phyloP scores from a whole-genome alignment of 805 yeast species.

The Komagataella mondaviorum region DNA sequence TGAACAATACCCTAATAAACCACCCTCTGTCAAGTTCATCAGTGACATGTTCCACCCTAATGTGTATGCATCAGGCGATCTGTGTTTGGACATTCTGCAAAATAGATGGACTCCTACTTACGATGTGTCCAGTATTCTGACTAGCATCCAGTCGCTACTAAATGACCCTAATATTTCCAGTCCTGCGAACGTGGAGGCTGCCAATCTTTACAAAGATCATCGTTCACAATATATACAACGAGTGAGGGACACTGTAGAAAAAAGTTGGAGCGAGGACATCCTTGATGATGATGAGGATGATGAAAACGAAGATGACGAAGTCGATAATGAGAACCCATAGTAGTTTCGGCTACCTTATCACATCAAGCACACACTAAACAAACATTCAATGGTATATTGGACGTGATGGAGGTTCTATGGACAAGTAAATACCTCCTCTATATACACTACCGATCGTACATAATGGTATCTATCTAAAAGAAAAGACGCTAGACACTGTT shows the following conservation, averaged over 20 bases:
- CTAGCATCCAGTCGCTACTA: constrained; percentile 81
- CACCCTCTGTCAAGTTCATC: constrained; percentile 83
- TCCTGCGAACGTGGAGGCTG: constrained; percentile 97
- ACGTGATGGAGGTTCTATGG: constrained; percentile 8
- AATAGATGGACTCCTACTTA: constrained; percentile 98
- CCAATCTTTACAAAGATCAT: constrained; percentile 89
- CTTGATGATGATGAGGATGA: constrained; percentile 40
- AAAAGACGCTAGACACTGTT: neutral
- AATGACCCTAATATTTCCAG: constrained; percentile 95
- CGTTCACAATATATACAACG: constrained; percentile 83
- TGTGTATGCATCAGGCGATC: constrained; percentile 90
- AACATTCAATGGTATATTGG: constrained; percentile 3
- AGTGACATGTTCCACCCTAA: constrained; percentile 97
- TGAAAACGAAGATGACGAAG: constrained; percentile 19
- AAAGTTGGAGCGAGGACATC: constrained; percentile 81
- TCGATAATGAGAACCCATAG: constrained; percentile 10
- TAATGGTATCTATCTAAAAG: neutral
- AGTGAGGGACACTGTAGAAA: constrained; percentile 90
- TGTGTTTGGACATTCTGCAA: constrained; percentile 90
- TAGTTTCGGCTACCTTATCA: neutral
- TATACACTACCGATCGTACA: neutral
- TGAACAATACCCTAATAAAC: constrained; percentile 96
- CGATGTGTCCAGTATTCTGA: constrained; percentile 89
- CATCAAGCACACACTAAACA: neutral
- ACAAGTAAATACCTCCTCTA: neutral